phyloP scores from a whole-genome alignment of 805 yeast genomes.

The Zygotorulaspora florentina region DNA sequence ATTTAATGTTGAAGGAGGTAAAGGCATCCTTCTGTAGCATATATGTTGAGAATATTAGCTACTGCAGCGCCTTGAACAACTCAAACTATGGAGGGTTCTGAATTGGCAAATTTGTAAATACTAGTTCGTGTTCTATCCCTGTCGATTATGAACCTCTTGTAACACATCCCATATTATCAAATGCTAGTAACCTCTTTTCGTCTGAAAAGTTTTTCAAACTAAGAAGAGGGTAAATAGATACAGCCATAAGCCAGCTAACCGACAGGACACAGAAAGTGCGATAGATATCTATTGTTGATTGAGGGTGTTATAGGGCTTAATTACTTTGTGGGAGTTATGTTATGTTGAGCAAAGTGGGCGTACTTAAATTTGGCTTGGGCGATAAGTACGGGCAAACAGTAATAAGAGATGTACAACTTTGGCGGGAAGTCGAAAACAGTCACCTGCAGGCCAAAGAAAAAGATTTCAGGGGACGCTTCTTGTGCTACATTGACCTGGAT shows the following conservation, averaged over 20 bases:
- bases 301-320: neutral
- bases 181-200: neutral
- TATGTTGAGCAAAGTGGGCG: slow-evolving; percentile 13
- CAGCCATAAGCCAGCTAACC: neutral
- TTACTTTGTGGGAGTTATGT: neutral
- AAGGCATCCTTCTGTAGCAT: slow-evolving; percentile 22
- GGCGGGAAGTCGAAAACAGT: slow-evolving; percentile 13
- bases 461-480: slow-evolving; percentile 16
- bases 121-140: neutral
- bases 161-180: neutral
- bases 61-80: neutral
- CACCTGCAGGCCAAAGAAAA: neutral
- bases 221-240: slow-evolving; percentile 1
- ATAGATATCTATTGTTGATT: neutral
- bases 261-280: neutral
- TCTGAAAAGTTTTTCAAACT: slow-evolving; percentile 10
- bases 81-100: too few relatives aligned
- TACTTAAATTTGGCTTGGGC: slow-evolving; percentile 24
- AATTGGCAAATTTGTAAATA: neutral
- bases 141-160: neutral
- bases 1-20: slow-evolving; percentile 35
- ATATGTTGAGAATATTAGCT: neutral
- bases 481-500: slow-evolving; percentile 21
- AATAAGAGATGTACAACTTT: slow-evolving; percentile 30
- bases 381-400: slow-evolving; percentile 16